Percentiles rank a stretch among this genome's conserved stretches.
Conservation (phyloP, 805 yeast species). For the Saccharomycopsis sp. region DNA sequence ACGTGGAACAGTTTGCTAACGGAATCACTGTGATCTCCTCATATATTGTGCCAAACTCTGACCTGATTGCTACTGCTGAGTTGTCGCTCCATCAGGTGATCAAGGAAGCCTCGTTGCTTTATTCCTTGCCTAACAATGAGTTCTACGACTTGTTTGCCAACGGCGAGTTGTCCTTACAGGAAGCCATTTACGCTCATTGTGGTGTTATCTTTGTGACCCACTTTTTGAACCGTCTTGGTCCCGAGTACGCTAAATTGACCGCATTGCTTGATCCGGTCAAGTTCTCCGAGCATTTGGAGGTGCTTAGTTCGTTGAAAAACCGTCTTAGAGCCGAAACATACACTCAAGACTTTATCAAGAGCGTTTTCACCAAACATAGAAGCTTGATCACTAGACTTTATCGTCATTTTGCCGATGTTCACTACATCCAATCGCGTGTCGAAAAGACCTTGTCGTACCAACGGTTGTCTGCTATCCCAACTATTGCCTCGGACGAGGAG, state of each 20-base stretch:
- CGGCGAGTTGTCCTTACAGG: slow-evolving; percentile 85
- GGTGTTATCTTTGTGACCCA: slow-evolving; percentile 90
- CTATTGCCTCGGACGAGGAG: slow-evolving; percentile 68
- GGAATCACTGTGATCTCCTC: slow-evolving; percentile 82
- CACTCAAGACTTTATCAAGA: slow-evolving; percentile 76
- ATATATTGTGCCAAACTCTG: slow-evolving; percentile 63
- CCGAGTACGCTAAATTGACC: slow-evolving; percentile 71
- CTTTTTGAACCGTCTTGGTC: slow-evolving; percentile 88
- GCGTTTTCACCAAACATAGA: slow-evolving; percentile 63
- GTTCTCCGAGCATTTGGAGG: slow-evolving; percentile 64
- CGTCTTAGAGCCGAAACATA: slow-evolving; percentile 90
- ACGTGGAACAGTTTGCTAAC: slow-evolving; percentile 88
- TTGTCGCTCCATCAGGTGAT: slow-evolving; percentile 81
- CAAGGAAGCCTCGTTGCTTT: slow-evolving; percentile 88
- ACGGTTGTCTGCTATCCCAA: slow-evolving; percentile 71
- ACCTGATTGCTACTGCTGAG: slow-evolving; percentile 41
- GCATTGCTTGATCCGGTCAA: slow-evolving; percentile 55
- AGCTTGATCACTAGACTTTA: slow-evolving; percentile 75
- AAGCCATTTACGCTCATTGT: slow-evolving; percentile 89
- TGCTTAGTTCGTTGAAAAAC: slow-evolving; percentile 72
- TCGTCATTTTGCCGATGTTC: slow-evolving; percentile 86
- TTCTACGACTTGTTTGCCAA: slow-evolving; percentile 68
- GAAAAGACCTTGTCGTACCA: slow-evolving; percentile 82
- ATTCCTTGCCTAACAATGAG: slow-evolving; percentile 82
- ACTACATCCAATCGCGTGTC: slow-evolving; percentile 60